These are phyloP conservation scores for Dalbergia cochinchinensis DNA, from an alignment of 306 rosid species.

Conservation along the genomic window DNA sequence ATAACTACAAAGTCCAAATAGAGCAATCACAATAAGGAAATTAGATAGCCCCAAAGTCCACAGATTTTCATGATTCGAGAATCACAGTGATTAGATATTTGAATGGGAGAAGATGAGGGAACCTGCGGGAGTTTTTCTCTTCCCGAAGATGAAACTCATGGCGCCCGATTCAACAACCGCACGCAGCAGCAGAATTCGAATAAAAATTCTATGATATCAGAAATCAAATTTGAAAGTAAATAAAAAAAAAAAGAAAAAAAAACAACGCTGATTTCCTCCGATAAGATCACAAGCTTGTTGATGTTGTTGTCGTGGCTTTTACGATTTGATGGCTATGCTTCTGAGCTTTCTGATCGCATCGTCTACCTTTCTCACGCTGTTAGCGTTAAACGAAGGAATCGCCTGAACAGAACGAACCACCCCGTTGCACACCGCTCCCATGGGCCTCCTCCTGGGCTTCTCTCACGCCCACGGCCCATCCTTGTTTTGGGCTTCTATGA, in stretches of 20 bases:
- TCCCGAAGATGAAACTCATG: slow-evolving; percentile 89
- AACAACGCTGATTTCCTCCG: neutral
- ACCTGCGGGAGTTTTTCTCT: slow-evolving; percentile 92
- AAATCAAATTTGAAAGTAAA: no score
- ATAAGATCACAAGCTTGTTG: slow-evolving; percentile 11
- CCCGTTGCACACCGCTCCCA: neutral
- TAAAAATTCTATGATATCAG: neutral
- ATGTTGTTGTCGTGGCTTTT: neutral
- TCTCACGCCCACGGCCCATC: no score
- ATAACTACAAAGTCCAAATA: neutral
- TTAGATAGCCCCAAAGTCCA: neutral
- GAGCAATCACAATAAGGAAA: slow-evolving; percentile 9
- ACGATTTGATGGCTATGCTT: slow-evolving; percentile 4
- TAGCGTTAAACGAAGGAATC: slow-evolving; percentile 35
- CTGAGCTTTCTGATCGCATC: neutral
- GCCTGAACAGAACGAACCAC: neutral
- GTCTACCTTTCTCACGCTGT: slow-evolving; percentile 44
- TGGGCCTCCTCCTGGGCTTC: slow-evolving; percentile 22
- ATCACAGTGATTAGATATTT: neutral
- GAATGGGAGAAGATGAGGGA: neutral
- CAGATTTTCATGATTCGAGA: neutral
- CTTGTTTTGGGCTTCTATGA: neutral
- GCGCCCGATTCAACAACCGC: slow-evolving; percentile 48
- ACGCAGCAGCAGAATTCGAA: neutral
- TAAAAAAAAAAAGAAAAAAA: neutral